Base-by-base conservation (phyloP, 2,329 filamentous ascomycete genomes). In the Endoconidiophora laricicola region DNA sequence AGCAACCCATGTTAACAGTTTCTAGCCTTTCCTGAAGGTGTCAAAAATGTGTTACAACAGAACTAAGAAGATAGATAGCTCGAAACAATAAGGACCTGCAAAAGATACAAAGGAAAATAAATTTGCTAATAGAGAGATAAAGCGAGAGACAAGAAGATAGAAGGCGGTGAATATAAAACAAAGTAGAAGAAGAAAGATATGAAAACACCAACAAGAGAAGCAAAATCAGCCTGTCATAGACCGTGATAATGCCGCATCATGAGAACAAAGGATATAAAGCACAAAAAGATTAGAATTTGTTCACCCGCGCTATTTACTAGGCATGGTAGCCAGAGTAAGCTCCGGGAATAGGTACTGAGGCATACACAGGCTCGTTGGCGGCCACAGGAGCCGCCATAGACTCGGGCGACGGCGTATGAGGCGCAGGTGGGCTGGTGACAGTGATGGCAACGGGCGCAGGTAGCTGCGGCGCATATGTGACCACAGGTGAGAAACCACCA, bases 281-380 rank as follows among this genome's bases (percentile, higher is more conserved):
- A 20, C 16, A 36, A 38, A 26, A 24, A 26, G 10, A 38, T 29
- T 33, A 3, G 44, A 18, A 1, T 38, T 39, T 50, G 22, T 14
- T 24, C 6, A 29, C n/a, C 6, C 40, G 6, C 24, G 7, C n/a
- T 18, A n/a, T 40, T 44, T 43, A 52, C 39, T 38, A 29, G 14
- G 39, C 44, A 36, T 52, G 44, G 12, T 33, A 33, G 16, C 41
- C 73, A 5, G 73, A 69, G 61, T 95, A 95, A 0, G 87, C 84
- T 4, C 83, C 84, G 0, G 90, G 90, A 53, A 95, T 94, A 0
- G 88, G 86, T 29, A 95, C 90, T 20, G 81, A 69, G 10, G 81
- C 88, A 63, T 94, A 95, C 45, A 79, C 78, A 58, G 83, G 78
- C 71, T 95, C 90, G 44, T 87, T 83, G 0, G 83, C 79, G 7